Base-by-base conservation (phyloP, 2,329 filamentous ascomycete species). In the Verticillium isaacii region DNA sequence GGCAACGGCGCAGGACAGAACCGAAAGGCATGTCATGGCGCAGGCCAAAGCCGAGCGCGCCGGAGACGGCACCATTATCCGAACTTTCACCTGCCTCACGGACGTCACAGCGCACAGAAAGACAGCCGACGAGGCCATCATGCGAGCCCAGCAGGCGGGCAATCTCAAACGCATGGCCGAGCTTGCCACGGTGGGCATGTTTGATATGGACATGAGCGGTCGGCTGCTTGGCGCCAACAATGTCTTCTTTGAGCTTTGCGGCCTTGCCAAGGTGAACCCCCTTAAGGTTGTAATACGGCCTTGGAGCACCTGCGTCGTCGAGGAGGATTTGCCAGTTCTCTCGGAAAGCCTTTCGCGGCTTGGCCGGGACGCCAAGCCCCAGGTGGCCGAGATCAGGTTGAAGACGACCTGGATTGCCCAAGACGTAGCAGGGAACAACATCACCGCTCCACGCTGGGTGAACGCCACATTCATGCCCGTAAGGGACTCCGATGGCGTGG, bases 101-200 rank as follows among this genome's bases (percentile, higher is more conserved):
- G 82, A 84, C 61, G 78, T 84, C 17, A 83, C 81, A 1, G 72
- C 78, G 32, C 80, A 83, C 67, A 83, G 80, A 65, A 71, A 76
- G 60, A 78, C 78, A 0, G 77, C 80, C 7, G 80, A 82, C 54
- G 79, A 80, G 61, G 82, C 81, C 0, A 73, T 80, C 32, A 74
- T 77, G 19, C 75, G 80, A 56, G 80, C 81, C 2, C 81, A 82
- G 65, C 78, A 84, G 61, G 79, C 80, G 8, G 79, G 82, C 65
- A 83, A 84, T 63, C 72, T 84, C 32, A 82, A 82, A 67, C 78
- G 82, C 54, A 82, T 84, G 73, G 80, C 82, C 8, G 80, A 84
- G 66, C 78, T 80, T 59, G 81, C 81, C 5, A 83, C 82, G 0
- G 82, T 84, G 12, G 82, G 82, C 59, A 80, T 84, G 78, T 84